These are phyloP conservation scores for Annulohypoxylon bovei DNA, from an alignment of 495 filamentous ascomycete genomes.

Conservation along the genomic window DNA sequence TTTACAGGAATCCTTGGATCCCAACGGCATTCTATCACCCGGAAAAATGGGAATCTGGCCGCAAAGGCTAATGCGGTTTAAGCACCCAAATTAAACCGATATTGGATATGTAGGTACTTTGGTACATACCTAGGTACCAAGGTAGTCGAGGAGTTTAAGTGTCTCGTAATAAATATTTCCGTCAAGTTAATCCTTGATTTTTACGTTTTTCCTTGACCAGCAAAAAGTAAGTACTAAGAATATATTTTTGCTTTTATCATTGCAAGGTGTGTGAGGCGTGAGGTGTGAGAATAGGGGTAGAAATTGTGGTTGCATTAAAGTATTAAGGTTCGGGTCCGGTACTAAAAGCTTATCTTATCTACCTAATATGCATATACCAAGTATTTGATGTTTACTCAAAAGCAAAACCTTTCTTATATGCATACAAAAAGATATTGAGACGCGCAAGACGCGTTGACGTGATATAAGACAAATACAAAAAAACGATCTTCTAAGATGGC, in stretches of 20 bases:
- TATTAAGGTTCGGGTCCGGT: not conserved
- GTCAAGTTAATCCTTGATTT: not conserved
- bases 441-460: not conserved
- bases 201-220: too few species aligned
- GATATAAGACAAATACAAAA: not conserved
- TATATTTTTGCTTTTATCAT: not conserved
- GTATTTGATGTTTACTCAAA: not conserved
- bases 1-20: constrained; percentile 34
- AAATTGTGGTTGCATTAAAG: not conserved
- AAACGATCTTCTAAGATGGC: constrained; percentile 15
- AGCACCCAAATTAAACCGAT: not conserved
- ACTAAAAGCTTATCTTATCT: too few species aligned
- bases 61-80: constrained; percentile 25
- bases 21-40: constrained; percentile 39
- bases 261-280: too few species aligned
- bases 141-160: too few species aligned
- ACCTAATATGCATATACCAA: not conserved
- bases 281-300: too few species aligned
- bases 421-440: too few species aligned
- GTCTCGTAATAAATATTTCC: not conserved
- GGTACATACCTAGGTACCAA: not conserved
- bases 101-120: not conserved
- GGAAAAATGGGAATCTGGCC: constrained; percentile 43
- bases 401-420: not conserved
- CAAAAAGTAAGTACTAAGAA: not conserved